phyloP scores from a whole-genome alignment of 257 asterid genomes.

The Petrea volubilis region DNA sequence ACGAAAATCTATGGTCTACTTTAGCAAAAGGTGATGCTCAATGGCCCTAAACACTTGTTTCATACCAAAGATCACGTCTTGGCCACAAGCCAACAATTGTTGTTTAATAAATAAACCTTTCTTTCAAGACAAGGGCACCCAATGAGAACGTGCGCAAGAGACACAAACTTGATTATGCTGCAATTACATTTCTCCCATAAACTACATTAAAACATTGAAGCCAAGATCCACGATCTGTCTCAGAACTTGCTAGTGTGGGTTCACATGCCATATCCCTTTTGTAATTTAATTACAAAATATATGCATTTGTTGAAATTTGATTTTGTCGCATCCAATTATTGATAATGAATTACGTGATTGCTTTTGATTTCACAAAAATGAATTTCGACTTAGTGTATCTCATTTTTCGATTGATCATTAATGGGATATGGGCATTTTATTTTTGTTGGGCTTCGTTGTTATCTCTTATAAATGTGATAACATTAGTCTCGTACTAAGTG shows the following conservation, averaged over 20 bases:
- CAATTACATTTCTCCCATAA: conserved; percentile 3
- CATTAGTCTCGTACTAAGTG: too few species aligned
- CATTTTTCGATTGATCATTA: too few species aligned
- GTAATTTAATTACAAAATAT: not conserved
- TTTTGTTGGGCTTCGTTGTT: too few species aligned
- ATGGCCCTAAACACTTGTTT: too few species aligned
- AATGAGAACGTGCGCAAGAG: conserved; percentile 21
- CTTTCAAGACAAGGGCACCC: conserved; percentile 5
- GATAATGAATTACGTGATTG: not conserved
- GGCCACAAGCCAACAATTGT: conserved; percentile 23
- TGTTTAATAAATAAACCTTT: not conserved
- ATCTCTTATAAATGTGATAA: too few species aligned
- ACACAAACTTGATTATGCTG: conserved; percentile 3
- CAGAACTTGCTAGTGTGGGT: not conserved
- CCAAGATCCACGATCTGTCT: conserved; percentile 20
- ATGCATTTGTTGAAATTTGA: not conserved
- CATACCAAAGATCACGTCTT: not conserved
- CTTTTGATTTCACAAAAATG: not conserved
- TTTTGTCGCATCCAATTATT: not conserved
- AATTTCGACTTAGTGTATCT: not conserved
- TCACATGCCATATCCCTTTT: not conserved
- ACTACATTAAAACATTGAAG: not conserved
- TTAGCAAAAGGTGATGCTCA: too few species aligned
- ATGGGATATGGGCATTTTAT: too few species aligned
- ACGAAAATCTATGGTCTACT: not conserved